These are phyloP conservation scores for Thalassiosira profunda DNA, from an alignment of 108 stramenopile species.

Conservation along the genomic window DNA sequence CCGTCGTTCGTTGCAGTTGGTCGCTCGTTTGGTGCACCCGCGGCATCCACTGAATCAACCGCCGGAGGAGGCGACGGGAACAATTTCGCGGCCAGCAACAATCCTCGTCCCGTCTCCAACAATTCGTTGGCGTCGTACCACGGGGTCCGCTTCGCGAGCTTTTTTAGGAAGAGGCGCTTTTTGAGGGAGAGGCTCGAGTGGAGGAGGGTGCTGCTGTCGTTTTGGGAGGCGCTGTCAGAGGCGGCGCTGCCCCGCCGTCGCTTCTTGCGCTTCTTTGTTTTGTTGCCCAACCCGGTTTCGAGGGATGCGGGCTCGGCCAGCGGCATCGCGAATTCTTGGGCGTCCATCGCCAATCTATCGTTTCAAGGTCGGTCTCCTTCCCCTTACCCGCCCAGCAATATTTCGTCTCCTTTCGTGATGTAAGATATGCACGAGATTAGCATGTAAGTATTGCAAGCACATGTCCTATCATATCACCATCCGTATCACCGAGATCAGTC, in stretches of 20 bases:
- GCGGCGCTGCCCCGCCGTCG: constrained; percentile 62
- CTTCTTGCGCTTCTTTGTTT: constrained; percentile 2
- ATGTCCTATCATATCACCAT: too few species aligned
- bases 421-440: too few species aligned
- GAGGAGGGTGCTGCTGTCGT: background rate
- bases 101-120: constrained; percentile 18
- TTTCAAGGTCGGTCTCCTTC: too few species aligned
- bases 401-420: too few species aligned
- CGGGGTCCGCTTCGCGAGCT: constrained; percentile 26
- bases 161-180: constrained; percentile 28
- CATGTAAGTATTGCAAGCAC: too few species aligned
- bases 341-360: too few species aligned
- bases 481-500: too few species aligned
- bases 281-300: background rate
- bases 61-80: too few species aligned
- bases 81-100: constrained; percentile 28
- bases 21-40: too few species aligned
- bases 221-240: constrained; percentile 68
- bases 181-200: constrained; percentile 33
- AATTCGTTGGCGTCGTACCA: constrained; percentile 49
- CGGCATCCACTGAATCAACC: too few species aligned
- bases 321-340: constrained; percentile 29
- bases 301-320: constrained; percentile 30
- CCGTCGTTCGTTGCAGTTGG: background rate
- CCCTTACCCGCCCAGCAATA: too few species aligned